Base-by-base conservation (phyloP, 2,329 filamentous ascomycete genomes). In the Gaeumannomyces sp. region DNA sequence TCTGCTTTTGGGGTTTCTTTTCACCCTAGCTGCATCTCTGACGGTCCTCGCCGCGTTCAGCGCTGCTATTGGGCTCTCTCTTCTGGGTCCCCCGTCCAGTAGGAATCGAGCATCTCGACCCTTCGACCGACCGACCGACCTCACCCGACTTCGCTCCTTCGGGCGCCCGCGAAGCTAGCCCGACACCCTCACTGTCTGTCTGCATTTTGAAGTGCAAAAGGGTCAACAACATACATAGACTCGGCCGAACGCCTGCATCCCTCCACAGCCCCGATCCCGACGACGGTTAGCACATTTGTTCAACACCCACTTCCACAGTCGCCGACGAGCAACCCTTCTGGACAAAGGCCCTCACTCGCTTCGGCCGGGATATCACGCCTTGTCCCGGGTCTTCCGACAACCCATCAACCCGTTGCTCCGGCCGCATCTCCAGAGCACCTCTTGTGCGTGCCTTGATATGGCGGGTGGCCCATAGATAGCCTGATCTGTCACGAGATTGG, bases 41-140 rank as follows among this genome's bases (percentile, higher is more conserved):
- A 38, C 64, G 28, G 14, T 63, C 61, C 59, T 64, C 62, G 38
- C 27, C 28, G 56, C 50, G 29, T 63, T 22, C 61, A 29, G 35
- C n/a, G 7, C n/a, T 33, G 14, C 27, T 13, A 19, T 62, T 38
- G 45, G 45, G 22, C 45, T 53, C 10, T 8, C 19, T n/a, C 6
- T 25, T 22, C 38, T 25, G 45, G 45, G 45, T 25, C 45, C 45
- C 8, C 22, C 45, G 19, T 53, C 45, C 19, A 53, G 45, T 25
- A 53, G 45, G 45, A 53, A n/a, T 53, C 45, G 45, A 53, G 38
- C 45, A 53, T 14, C 45, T 53, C n/a, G 45, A 53, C 22, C 14
- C 22, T 8, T 25, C 45, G 22, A 53, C 22, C 45, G 45, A n/a
- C 45, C 22, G 45, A 53, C 19, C 19, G 45, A 25, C 22, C 45